A percentile compares a stretch with the other conserved stretches of the same genome.
These are phyloP conservation scores for Dovyalis caffra DNA, from an alignment of 345 rosid genomes.

Conservation along the genomic window DNA sequence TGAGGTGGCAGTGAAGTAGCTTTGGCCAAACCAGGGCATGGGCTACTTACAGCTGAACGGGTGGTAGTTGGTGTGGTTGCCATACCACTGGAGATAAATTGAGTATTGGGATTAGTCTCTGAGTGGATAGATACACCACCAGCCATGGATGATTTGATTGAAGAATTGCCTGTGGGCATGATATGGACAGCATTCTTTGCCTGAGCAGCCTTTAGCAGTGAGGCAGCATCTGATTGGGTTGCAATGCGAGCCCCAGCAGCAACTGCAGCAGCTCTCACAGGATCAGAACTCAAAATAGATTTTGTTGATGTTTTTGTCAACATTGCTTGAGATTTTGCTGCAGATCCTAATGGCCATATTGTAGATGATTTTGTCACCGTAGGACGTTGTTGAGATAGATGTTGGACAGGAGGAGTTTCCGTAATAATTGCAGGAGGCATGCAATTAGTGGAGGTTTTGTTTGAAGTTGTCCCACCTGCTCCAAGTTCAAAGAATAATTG, in stretches of 20 bases:
- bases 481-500: not conserved
- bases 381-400: conserved; percentile 39
- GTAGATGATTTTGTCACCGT: conserved; percentile 35
- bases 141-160: conserved; percentile 38
- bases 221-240: conserved; percentile 50
- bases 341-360: conserved; percentile 28
- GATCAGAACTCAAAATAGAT: conserved; percentile 43
- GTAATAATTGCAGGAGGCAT: conserved; percentile 23
- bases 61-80: conserved; percentile 31
- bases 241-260: conserved; percentile 81
- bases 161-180: conserved; percentile 46
- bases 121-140: conserved; percentile 33
- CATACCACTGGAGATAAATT: conserved; percentile 19
- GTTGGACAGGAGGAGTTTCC: conserved; percentile 43
- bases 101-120: conserved; percentile 38
- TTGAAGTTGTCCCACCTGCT: conserved; percentile 24
- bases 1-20: conserved; percentile 2
- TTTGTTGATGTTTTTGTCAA: conserved; percentile 36
- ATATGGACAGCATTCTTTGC: conserved; percentile 51
- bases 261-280: conserved; percentile 71
- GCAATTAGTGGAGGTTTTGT: conserved; percentile 27
- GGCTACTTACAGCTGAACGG: conserved; percentile 22
- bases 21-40: conserved; percentile 27
- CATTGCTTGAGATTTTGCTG: conserved; percentile 42
- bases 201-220: conserved; percentile 57